These are phyloP conservation scores for Penicillium crystallinum DNA, from an alignment of 495 filamentous ascomycete genomes.

Conservation along the genomic window DNA sequence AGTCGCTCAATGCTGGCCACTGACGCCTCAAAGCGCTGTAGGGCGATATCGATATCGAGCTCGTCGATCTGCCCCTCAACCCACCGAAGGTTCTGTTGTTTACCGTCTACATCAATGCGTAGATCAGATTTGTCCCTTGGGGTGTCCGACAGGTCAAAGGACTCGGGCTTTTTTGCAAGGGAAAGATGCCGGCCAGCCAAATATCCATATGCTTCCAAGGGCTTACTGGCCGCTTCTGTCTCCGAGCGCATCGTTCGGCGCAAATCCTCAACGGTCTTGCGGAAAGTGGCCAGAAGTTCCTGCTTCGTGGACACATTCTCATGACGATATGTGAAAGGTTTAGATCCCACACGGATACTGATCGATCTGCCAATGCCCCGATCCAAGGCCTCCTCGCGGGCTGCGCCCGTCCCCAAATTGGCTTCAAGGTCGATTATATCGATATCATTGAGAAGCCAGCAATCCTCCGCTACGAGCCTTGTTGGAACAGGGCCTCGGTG, in stretches of 20 bases:
- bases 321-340: conserved; percentile 88
- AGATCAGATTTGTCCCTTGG: conserved; percentile 67
- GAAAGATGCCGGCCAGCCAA: conserved; percentile 41
- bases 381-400: conserved; percentile 51
- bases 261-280: conserved; percentile 87
- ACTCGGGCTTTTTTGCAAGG: conserved; percentile 29
- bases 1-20: conserved; percentile 79
- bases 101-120: conserved; percentile 92
- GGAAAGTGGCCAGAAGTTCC: conserved; percentile 76
- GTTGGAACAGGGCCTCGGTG: conserved; percentile 58
- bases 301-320: conserved; percentile 73
- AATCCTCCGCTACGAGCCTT: conserved; percentile 86
- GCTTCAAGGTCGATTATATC: conserved; percentile 82
- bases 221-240: conserved; percentile 71
- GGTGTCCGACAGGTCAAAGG: conserved; percentile 62
- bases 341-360: conserved; percentile 81
- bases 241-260: conserved; percentile 77
- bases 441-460: conserved; percentile 91
- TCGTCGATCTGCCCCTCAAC: conserved; percentile 94
- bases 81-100: conserved; percentile 92
- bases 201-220: conserved; percentile 76
- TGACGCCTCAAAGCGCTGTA: conserved; percentile 83
- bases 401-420: conserved; percentile 53
- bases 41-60: conserved; percentile 89
- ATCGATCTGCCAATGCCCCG: conserved; percentile 78